Evolutionary conservation across 2,329 filamentous ascomycete species (phyloP).

Genomic region (Fusarium aywerte): DNA sequence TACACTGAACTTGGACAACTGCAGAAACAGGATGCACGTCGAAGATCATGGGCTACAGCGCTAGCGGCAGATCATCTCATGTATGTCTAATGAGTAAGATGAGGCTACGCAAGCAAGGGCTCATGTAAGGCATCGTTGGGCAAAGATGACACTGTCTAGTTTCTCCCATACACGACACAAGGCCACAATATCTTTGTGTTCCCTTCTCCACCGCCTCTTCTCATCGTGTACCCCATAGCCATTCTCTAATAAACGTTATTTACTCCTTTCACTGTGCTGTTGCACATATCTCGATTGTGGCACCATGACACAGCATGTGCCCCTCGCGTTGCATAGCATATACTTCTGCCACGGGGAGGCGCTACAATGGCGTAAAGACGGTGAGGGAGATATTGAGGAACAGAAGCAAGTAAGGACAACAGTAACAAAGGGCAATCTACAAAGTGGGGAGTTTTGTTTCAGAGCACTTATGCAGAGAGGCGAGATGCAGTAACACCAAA

Average conservation of each 20-base stretch:
- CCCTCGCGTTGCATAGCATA: constrained; percentile 17
- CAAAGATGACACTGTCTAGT: background rate
- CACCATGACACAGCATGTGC: constrained; percentile 36
- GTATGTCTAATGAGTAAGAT: constrained; percentile 13
- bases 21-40: constrained; percentile 18
- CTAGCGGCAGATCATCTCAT: constrained; percentile 25
- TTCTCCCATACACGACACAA: background rate
- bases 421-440: constrained; percentile 1
- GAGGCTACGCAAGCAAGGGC: constrained; percentile 19
- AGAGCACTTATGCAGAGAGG: constrained; percentile 34
- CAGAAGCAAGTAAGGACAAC: background rate
- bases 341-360: constrained; percentile 18
- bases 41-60: constrained; percentile 17
- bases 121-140: background rate
- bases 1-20: constrained; percentile 27
- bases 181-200: background rate
- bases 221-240: background rate
- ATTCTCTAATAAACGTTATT: constrained; percentile 15
- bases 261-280: constrained; percentile 11
- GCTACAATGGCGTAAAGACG: constrained; percentile 33
- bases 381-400: constrained; percentile 15
- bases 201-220: constrained; percentile 32
- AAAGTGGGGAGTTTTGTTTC: constrained; percentile 25
- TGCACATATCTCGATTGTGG: constrained; percentile 47
- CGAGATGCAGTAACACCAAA: constrained; percentile 37